phyloP scores from a whole-genome alignment of 148 eudicot genomes.

The Arbutus unedo region DNA sequence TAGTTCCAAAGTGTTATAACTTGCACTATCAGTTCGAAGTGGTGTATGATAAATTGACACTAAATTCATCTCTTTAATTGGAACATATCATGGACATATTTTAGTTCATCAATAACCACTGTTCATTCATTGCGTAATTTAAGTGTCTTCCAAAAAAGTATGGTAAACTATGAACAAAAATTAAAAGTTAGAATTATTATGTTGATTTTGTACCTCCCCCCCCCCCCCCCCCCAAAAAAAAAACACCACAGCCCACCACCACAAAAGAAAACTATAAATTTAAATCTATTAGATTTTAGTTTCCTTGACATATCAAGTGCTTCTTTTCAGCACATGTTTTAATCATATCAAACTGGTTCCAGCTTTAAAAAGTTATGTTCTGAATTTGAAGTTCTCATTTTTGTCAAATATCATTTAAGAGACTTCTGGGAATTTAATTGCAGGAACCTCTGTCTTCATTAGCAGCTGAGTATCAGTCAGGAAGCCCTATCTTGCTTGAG shows the following conservation, averaged over 20 bases:
- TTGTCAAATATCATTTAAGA: background rate
- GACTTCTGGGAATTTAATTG: constrained; percentile 14
- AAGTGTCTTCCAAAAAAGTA: no score
- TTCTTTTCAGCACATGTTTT: background rate
- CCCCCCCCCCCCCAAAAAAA: no score
- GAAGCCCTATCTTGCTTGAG: constrained; percentile 77
- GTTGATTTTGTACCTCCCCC: no score
- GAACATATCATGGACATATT: no score
- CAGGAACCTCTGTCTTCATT: constrained; percentile 87
- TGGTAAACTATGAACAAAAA: no score
- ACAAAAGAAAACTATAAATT: background rate
- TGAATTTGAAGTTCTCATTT: background rate
- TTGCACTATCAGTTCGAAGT: background rate
- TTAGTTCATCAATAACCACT: no score
- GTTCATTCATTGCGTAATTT: no score
- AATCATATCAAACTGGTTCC: background rate
- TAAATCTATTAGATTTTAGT: background rate
- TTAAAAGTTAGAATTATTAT: no score
- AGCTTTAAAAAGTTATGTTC: background rate
- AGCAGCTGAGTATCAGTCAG: constrained; percentile 77
- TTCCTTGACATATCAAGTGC: background rate
- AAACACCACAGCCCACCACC: no score
- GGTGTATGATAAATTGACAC: no score
- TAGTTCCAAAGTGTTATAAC: background rate
- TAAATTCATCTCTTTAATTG: no score